Conservation (phyloP, 2,329 filamentous ascomycete genomes). For the Fonsecaea pugnacius region DNA sequence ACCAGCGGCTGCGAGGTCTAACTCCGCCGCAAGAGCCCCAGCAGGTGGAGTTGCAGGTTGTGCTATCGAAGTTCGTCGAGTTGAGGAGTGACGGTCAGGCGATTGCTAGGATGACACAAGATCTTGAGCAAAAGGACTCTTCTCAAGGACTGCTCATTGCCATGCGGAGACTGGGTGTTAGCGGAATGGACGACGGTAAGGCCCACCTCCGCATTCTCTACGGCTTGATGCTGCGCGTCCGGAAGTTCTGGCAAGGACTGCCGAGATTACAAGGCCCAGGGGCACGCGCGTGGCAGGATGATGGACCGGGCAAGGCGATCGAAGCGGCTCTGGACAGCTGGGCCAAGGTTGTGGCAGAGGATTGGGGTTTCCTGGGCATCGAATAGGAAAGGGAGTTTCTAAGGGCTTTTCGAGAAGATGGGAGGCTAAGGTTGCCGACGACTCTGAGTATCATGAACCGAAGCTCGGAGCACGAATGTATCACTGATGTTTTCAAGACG, state of each 20-base stretch:
- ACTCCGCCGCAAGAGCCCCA: conserved; percentile 88
- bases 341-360: conserved; percentile 26
- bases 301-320: conserved; percentile 30
- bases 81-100: conserved; percentile 72
- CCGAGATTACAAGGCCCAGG: conserved; percentile 32
- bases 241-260: conserved; percentile 53
- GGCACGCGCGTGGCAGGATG: conserved; percentile 35
- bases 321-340: conserved; percentile 31
- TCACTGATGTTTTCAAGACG: background rate
- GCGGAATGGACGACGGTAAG: conserved; percentile 44
- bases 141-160: background rate
- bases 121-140: background rate
- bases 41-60: conserved; percentile 74
- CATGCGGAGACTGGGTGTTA: background rate
- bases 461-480: background rate
- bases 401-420: background rate
- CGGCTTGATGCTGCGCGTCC: conserved; percentile 71
- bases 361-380: conserved; percentile 20
- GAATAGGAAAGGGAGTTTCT: background rate
- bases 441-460: background rate
- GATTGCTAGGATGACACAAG: conserved; percentile 49
- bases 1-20: conserved; percentile 84
- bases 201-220: conserved; percentile 83
- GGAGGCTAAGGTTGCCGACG: background rate
- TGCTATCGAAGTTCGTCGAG: conserved; percentile 68